Conservation (phyloP, 2,329 filamentous ascomycete genomes). For the Penicillium sp. region DNA sequence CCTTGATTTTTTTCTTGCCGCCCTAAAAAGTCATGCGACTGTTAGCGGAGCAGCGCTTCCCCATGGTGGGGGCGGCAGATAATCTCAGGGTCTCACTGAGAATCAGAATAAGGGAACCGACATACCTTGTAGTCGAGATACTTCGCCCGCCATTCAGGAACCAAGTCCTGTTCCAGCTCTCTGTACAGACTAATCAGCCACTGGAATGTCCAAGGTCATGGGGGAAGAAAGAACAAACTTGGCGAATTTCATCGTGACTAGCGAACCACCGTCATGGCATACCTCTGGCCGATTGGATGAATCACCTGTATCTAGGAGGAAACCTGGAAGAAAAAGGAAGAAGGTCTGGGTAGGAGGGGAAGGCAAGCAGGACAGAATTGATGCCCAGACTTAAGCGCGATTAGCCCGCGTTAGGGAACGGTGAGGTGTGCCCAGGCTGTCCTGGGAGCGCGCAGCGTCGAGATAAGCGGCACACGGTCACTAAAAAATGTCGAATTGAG, state of each 20-base stretch:
- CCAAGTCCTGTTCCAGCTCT: slow-evolving; percentile 83
- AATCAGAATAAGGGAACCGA: slow-evolving; percentile 6
- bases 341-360: background rate
- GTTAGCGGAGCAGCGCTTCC: background rate
- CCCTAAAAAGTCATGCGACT: slow-evolving; percentile 42
- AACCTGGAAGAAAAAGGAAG: background rate
- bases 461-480: background rate
- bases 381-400: background rate
- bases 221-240: slow-evolving; percentile 50
- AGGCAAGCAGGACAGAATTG: background rate
- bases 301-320: background rate
- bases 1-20: slow-evolving; percentile 93
- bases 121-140: slow-evolving; percentile 89
- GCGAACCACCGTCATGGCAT: slow-evolving; percentile 23
- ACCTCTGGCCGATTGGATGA: slow-evolving; percentile 3
- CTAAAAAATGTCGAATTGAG: slow-evolving; percentile 6
- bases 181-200: slow-evolving; percentile 41
- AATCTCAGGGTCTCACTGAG: background rate
- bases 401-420: background rate
- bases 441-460: background rate
- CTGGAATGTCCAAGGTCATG: slow-evolving; percentile 17
- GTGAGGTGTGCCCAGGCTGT: background rate
- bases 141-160: slow-evolving; percentile 93
- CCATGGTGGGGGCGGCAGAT: background rate
- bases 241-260: slow-evolving; percentile 62